Base-by-base conservation (phyloP, 176 grass and related monocot genomes). In the Miscanthus lutarioriparius region DNA sequence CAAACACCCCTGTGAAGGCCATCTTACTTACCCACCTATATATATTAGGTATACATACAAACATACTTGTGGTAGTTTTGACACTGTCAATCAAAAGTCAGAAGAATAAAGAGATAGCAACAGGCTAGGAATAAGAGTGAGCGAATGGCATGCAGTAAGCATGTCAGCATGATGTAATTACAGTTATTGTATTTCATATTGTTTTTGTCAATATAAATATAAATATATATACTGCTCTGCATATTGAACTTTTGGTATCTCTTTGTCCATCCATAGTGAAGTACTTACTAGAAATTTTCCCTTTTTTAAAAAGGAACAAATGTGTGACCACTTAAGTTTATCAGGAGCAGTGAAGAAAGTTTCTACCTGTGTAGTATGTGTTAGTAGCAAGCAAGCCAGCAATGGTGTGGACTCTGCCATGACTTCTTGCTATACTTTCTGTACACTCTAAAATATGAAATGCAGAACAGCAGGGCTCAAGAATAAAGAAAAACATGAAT, bases 111-210 rank as follows among this genome's bases (percentile, higher is more conserved):
- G 72, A 65, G 64, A 81, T 39, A 81, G 70, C 72, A 64, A 85
- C 83, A 71, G 49, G 69, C 39, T 72, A 72, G 70, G 26, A 54
- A 75, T 62, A 81, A 82, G 71, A 33, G 61, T 30, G 62, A 47
- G 17, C 0, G 23, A 7, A 19, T 59, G 67, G 28, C 66, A 56
- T 39, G 43, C 3, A 56, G 20, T 15, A 74, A 68, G 26, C 17
- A 79, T 82, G 78, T 72, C 81, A 82, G 22, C 79, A 74, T 61
- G 88, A 86, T 86, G 84, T 39, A 78, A 59, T 70, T 37, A n/a
- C 22, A 15, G 10, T 2, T 71, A 28, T 12, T 53, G 20, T 72
- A 48, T 13, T 35, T 72, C 0, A 38, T 32, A 51, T 37, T 37
- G 36, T 28, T 59, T 48, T 32, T 81, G 16, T 19, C 36, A 37